phyloP scores from a whole-genome alignment of 2,329 filamentous ascomycete species.

The Penicillium verrucosum region DNA sequence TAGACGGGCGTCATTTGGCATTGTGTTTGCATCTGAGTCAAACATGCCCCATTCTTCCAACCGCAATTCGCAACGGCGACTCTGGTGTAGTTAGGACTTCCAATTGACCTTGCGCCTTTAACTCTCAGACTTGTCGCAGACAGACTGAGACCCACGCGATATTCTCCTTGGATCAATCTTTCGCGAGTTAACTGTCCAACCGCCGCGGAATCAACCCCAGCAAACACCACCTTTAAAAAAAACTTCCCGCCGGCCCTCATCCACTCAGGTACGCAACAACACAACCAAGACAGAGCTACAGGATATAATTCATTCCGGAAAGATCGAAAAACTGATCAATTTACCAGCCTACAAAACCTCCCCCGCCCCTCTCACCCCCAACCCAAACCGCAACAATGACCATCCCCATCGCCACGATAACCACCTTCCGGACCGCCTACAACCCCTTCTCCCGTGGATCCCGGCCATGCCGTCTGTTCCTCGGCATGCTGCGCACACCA shows the following conservation, averaged over 20 bases:
- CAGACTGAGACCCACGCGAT: neutral
- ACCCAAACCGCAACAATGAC: slow-evolving; percentile 28
- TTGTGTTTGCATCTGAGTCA: slow-evolving; percentile 32
- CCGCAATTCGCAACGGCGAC: slow-evolving; percentile 9
- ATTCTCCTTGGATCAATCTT: neutral
- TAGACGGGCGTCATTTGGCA: slow-evolving; percentile 23
- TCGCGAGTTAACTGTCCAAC: neutral
- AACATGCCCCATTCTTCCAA: slow-evolving; percentile 23
- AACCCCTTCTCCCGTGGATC: slow-evolving; percentile 82
- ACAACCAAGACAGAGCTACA: neutral
- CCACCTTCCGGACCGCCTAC: slow-evolving; percentile 80
- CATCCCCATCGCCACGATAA: slow-evolving; percentile 48
- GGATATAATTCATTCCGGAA: neutral
- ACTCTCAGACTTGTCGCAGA: neutral
- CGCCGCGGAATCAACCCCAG: neutral
- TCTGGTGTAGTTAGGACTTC: neutral
- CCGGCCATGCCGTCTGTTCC: slow-evolving; percentile 82
- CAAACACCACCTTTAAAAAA: slow-evolving; percentile 13
- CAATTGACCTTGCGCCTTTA: slow-evolving; percentile 7
- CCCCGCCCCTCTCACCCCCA: neutral
- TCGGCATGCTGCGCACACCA: slow-evolving; percentile 78
- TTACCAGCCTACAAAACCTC: neutral
- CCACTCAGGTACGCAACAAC: slow-evolving; percentile 8
- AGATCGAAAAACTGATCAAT: neutral
- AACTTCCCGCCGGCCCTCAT: slow-evolving; percentile 8